Evolutionary conservation across 129 eudicot species (phyloP).

Genomic region (Ambrosia artemisiifolia): DNA sequence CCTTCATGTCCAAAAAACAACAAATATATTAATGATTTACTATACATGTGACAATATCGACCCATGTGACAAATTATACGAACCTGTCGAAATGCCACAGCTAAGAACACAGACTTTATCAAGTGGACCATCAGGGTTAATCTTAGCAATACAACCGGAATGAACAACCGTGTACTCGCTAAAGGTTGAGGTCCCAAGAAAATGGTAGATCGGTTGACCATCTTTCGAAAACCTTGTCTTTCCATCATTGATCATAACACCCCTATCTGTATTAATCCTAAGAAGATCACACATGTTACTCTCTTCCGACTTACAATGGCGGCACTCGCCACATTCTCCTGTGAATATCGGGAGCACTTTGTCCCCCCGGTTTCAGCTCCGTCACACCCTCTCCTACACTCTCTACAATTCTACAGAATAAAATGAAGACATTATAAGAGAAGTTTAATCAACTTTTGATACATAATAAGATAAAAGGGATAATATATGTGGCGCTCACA

Average conservation of each 20-base stretch:
- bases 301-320: conserved; percentile 72
- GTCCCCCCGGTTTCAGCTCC: conserved; percentile 64
- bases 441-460: too few species aligned
- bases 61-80: too few species aligned
- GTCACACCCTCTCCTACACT: conserved; percentile 85
- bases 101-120: conserved; percentile 83
- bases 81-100: conserved; percentile 86
- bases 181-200: conserved; percentile 76
- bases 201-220: conserved; percentile 71
- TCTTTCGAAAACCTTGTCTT: conserved; percentile 62
- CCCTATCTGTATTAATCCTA: conserved; percentile 73
- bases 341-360: conserved; percentile 88
- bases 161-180: conserved; percentile 83
- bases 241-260: conserved; percentile 64
- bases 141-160: conserved; percentile 73
- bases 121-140: conserved; percentile 75
- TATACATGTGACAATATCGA: too few species aligned
- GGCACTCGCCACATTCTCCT: conserved; percentile 76
- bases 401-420: conserved; percentile 80
- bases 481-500: too few species aligned
- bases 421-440: too few species aligned
- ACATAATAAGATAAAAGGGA: too few species aligned
- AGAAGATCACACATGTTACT: conserved; percentile 85
- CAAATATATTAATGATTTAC: too few species aligned
- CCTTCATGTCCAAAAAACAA: conserved; percentile 34